A percentile compares a stretch with the other conserved stretches of the same genome.
These are phyloP conservation scores for Yamadazyma scolyti DNA, from an alignment of 805 yeast genomes.

Conservation along the genomic window DNA sequence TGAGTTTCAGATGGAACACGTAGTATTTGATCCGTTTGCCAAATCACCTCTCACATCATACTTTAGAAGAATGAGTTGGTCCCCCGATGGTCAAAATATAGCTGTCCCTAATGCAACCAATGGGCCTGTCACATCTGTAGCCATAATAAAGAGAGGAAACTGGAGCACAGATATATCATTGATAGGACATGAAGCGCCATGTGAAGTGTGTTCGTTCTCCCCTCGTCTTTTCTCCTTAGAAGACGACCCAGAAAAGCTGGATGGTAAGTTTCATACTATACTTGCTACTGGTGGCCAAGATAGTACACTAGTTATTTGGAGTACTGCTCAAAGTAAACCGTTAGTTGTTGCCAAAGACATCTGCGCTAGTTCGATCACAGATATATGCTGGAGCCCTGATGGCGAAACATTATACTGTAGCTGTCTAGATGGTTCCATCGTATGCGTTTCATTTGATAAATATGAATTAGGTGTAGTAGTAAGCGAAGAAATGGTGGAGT, in stretches of 20 bases:
- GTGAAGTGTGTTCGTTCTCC: constrained; percentile 74
- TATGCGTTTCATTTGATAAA: constrained; percentile 59
- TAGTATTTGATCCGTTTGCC: constrained; percentile 78
- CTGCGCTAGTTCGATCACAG: constrained; percentile 76
- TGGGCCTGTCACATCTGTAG: constrained; percentile 76
- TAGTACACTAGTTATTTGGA: constrained; percentile 84
- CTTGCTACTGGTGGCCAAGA: constrained; percentile 98
- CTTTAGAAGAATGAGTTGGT: constrained; percentile 83
- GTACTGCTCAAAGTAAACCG: constrained; percentile 72
- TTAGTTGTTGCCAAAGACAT: constrained; percentile 76
- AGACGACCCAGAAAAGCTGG: constrained; percentile 16
- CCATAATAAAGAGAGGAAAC: constrained; percentile 68
- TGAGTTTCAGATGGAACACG: constrained; percentile 82
- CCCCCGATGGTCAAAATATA: constrained; percentile 84
- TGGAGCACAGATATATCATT: constrained; percentile 76
- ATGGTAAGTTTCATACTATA: constrained; percentile 53
- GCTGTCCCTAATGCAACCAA: constrained; percentile 85
- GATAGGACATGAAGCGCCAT: constrained; percentile 82
- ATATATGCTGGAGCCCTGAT: constrained; percentile 82
- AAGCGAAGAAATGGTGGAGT: constrained; percentile 56
- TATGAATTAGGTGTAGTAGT: constrained; percentile 67
- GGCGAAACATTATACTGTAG: constrained; percentile 73
- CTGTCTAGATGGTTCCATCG: constrained; percentile 81
- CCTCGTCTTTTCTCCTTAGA: constrained; percentile 58
- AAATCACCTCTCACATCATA: constrained; percentile 91